Evolutionary conservation across 345 rosid genomes (phyloP).

Genomic region (Ceriops tagal): DNA sequence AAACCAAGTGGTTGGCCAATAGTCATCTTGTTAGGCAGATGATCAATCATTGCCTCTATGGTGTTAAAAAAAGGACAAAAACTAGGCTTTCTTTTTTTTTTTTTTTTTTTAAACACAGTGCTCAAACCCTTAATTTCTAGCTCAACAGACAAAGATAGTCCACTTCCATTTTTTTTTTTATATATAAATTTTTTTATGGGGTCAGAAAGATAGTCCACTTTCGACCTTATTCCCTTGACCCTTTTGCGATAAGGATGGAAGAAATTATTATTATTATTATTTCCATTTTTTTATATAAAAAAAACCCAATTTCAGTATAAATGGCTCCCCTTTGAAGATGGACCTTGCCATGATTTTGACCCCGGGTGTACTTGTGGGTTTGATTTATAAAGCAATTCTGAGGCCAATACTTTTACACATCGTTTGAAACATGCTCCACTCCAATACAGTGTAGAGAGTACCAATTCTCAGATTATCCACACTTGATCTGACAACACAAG

Average conservation of each 20-base stretch:
- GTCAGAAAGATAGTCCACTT: too few relatives aligned
- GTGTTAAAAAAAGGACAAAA: neutral
- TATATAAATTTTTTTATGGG: too few relatives aligned
- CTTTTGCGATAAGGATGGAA: too few relatives aligned
- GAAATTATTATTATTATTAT: too few relatives aligned
- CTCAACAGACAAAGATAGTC: too few relatives aligned
- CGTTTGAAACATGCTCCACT: constrained; percentile 24
- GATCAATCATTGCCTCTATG: neutral
- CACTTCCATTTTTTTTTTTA: too few relatives aligned
- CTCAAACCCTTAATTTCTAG: neutral
- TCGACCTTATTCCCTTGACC: too few relatives aligned
- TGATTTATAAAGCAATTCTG: constrained; percentile 2
- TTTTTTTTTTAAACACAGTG: neutral
- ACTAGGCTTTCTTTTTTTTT: neutral
- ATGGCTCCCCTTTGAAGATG: too few relatives aligned
- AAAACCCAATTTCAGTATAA: too few relatives aligned
- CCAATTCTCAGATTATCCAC: neutral
- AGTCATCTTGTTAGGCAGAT: neutral
- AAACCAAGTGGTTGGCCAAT: neutral
- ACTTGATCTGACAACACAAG: constrained; percentile 11
- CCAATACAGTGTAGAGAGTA: constrained; percentile 27
- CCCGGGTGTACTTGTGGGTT: neutral
- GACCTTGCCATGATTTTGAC: neutral
- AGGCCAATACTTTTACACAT: neutral
- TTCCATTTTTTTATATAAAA: too few relatives aligned